phyloP scores from a whole-genome alignment of 2,329 filamentous ascomycete species.

The Alternaria angustiovoidea region DNA sequence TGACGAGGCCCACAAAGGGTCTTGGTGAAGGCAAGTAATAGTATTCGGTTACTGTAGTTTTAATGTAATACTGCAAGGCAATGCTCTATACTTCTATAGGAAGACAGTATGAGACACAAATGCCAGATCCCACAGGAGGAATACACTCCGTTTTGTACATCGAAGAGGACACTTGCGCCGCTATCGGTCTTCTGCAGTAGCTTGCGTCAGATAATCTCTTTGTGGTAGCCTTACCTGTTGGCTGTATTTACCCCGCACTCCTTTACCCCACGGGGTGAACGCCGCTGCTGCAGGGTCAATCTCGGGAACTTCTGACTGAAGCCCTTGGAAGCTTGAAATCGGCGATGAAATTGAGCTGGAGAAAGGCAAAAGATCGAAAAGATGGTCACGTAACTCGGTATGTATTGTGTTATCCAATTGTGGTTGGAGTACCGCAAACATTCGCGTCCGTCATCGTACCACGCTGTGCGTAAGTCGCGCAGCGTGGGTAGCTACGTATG shows the following conservation, averaged over 20 bases:
- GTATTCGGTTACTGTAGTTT: not conserved
- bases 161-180: conserved; percentile 24
- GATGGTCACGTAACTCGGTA: not conserved
- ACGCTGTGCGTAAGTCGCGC: conserved; percentile 9
- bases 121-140: not conserved
- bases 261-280: conserved; percentile 33
- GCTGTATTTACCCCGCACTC: conserved; percentile 43
- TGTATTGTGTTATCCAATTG: not conserved
- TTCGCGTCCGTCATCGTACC: not conserved
- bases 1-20: not conserved
- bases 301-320: not conserved
- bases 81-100: not conserved
- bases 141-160: conserved; percentile 18
- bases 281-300: conserved; percentile 4
- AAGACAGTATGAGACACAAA: not conserved
- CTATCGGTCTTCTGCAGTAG: conserved; percentile 35
- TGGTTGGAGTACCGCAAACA: not conserved
- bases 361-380: not conserved
- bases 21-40: not conserved
- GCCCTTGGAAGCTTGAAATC: not conserved
- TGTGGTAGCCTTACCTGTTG: conserved; percentile 33
- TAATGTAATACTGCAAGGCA: not conserved
- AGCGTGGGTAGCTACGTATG: conserved; percentile 10
- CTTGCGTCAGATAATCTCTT: conserved; percentile 36
- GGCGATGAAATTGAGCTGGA: not conserved